phyloP scores from a whole-genome alignment of 2,329 filamentous ascomycete genomes.

The Dothideomycetes sp. region DNA sequence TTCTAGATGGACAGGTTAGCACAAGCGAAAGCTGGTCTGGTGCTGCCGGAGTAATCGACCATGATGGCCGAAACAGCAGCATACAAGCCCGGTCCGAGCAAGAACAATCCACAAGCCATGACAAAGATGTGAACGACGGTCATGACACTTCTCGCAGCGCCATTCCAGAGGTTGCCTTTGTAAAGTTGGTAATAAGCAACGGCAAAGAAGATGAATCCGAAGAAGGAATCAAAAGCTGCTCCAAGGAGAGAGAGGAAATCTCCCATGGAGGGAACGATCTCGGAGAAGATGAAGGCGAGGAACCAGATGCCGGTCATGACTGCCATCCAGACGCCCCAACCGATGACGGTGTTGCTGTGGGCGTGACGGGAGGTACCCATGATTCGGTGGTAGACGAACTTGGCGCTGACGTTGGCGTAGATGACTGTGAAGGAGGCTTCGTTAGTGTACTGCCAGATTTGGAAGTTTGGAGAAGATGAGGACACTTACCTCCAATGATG shows the following conservation, averaged over 20 bases:
- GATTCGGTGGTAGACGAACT: conserved; percentile 38
- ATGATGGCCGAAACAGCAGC: conserved; percentile 45
- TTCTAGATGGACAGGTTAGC: conserved; percentile 39
- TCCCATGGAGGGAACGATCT: conserved; percentile 42
- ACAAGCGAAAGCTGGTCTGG: conserved; percentile 42
- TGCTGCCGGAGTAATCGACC: conserved; percentile 37
- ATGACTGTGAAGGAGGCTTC: conserved; percentile 27
- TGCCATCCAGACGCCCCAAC: conserved; percentile 37
- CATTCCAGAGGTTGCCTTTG: conserved; percentile 30
- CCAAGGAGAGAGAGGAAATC: conserved; percentile 42
- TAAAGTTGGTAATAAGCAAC: conserved; percentile 42
- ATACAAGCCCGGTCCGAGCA: conserved; percentile 44
- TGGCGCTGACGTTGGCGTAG: conserved; percentile 41
- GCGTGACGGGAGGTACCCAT: conserved; percentile 37
- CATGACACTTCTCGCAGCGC: conserved; percentile 30
- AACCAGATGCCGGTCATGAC: conserved; percentile 38
- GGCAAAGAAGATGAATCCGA: conserved; percentile 44
- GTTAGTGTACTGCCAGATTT: too few relatives aligned
- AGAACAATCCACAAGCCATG: conserved; percentile 38
- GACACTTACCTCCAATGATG: conserved; percentile 32
- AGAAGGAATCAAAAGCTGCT: conserved; percentile 42
- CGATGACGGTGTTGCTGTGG: conserved; percentile 39
- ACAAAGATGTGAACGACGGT: conserved; percentile 39
- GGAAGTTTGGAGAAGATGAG: too few relatives aligned
- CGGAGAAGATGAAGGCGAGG: conserved; percentile 39